Evolutionary conservation across 148 eudicot species (phyloP).

Genomic region (Camellia lanceoleosa): DNA sequence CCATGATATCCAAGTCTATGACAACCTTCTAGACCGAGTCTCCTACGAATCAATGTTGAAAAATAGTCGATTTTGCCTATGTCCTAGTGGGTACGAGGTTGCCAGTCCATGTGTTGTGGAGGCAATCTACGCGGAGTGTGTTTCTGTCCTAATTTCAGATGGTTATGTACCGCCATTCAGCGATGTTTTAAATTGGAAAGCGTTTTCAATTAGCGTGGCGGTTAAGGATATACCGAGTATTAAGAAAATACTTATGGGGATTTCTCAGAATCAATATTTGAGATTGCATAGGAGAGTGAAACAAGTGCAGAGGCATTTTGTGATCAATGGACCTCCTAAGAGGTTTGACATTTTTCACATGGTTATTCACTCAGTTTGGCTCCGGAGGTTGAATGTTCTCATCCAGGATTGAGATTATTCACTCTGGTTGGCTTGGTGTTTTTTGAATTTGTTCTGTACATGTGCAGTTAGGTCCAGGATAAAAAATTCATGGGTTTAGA

Average conservation of each 20-base stretch:
- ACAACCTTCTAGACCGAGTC: constrained; percentile 23
- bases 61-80: constrained; percentile 47
- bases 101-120: constrained; percentile 66
- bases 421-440: too few relatives aligned
- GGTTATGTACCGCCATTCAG: constrained; percentile 46
- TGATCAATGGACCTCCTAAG: constrained; percentile 36
- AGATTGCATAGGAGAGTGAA: constrained; percentile 46
- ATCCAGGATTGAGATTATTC: too few relatives aligned
- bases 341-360: constrained; percentile 56
- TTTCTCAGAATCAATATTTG: constrained; percentile 37
- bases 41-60: constrained; percentile 38
- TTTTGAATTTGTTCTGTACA: too few relatives aligned
- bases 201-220: constrained; percentile 34
- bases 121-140: constrained; percentile 58
- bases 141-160: constrained; percentile 52
- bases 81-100: constrained; percentile 72
- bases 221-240: constrained; percentile 49
- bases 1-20: constrained; percentile 41
- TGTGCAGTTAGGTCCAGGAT: too few relatives aligned
- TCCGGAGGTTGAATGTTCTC: too few relatives aligned
- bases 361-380: constrained; percentile 64
- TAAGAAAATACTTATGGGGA: constrained; percentile 39
- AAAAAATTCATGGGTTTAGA: too few relatives aligned
- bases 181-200: constrained; percentile 56
- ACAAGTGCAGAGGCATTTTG: constrained; percentile 55